Percentiles rank a stretch among this genome's conserved stretches.
Evolutionary conservation across 2,329 filamentous ascomycete genomes (phyloP).

Genomic region (Penicillium sclerotigenum): DNA sequence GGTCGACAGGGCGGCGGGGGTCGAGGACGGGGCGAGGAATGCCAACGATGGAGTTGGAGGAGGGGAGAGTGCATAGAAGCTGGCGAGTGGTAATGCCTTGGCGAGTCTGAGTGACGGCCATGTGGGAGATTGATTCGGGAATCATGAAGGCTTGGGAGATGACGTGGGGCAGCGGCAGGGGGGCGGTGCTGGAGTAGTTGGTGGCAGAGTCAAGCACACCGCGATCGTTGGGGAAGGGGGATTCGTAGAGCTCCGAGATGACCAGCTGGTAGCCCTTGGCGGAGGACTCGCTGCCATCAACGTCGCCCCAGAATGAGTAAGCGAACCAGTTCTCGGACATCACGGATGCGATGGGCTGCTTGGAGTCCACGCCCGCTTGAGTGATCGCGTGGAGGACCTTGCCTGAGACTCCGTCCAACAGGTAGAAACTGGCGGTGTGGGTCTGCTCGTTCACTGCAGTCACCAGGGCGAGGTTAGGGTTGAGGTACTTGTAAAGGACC

Average conservation of each 20-base stretch:
- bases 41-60: conserved; percentile 69
- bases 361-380: conserved; percentile 70
- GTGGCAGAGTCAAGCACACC: conserved; percentile 67
- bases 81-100: conserved; percentile 88
- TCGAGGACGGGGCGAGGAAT: conserved; percentile 78
- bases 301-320: conserved; percentile 70
- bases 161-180: conserved; percentile 66
- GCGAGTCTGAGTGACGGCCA: conserved; percentile 81
- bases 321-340: conserved; percentile 94
- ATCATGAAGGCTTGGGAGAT: conserved; percentile 79
- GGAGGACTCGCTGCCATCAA: conserved; percentile 39
- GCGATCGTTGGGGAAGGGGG: conserved; percentile 75
- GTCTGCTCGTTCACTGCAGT: conserved; percentile 61
- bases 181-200: conserved; percentile 68
- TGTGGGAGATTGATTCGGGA: conserved; percentile 70
- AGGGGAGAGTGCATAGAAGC: conserved; percentile 73
- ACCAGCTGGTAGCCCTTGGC: conserved; percentile 84
- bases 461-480: conserved; percentile 77
- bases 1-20: conserved; percentile 77
- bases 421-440: conserved; percentile 64
- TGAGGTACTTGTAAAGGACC: conserved; percentile 97
- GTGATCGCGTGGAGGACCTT: conserved; percentile 69
- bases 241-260: conserved; percentile 88
- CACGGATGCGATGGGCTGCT: conserved; percentile 69
- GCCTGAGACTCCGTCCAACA: conserved; percentile 84